Evolutionary conservation across 768 basidiomycete genomes (phyloP).

Genomic region (Suillus decipiens): DNA sequence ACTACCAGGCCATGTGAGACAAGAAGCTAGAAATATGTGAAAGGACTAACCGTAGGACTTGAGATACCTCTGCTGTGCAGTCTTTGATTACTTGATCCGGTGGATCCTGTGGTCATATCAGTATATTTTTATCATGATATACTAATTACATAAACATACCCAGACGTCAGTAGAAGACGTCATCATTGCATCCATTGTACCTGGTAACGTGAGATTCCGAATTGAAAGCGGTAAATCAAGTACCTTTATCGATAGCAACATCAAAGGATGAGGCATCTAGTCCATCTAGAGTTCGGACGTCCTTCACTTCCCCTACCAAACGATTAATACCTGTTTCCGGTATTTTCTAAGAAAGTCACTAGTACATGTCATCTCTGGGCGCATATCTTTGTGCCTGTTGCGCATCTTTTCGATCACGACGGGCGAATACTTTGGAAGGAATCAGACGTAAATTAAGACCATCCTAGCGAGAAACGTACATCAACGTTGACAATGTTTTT

Average conservation of each 20-base stretch:
- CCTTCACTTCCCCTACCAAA: slow-evolving; percentile 77
- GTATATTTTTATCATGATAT: background rate
- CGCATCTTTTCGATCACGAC: slow-evolving; percentile 78
- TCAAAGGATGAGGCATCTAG: slow-evolving; percentile 60
- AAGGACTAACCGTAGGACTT: slow-evolving; percentile 60
- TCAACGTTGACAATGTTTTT: slow-evolving; percentile 78
- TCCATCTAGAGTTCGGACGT: slow-evolving; percentile 69
- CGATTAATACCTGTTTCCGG: background rate
- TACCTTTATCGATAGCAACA: slow-evolving; percentile 83
- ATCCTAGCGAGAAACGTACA: slow-evolving; percentile 40
- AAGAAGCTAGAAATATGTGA: background rate
- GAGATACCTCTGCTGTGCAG: slow-evolving; percentile 76
- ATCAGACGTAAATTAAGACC: background rate
- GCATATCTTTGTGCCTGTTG: slow-evolving; percentile 43
- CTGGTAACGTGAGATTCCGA: slow-evolving; percentile 26
- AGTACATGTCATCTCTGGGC: slow-evolving; percentile 81
- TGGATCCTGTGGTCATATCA: slow-evolving; percentile 58
- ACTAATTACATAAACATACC: slow-evolving; percentile 42
- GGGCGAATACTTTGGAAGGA: slow-evolving; percentile 60
- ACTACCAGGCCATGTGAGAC: slow-evolving; percentile 35
- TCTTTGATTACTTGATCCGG: slow-evolving; percentile 67
- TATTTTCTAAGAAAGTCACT: slow-evolving; percentile 5
- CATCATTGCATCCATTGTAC: slow-evolving; percentile 92
- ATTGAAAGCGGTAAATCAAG: background rate
- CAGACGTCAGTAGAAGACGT: slow-evolving; percentile 80